A percentile compares a stretch with the other conserved stretches of the same genome.
phyloP scores from a whole-genome alignment of 306 rosid genomes.

The Pueraria montana region DNA sequence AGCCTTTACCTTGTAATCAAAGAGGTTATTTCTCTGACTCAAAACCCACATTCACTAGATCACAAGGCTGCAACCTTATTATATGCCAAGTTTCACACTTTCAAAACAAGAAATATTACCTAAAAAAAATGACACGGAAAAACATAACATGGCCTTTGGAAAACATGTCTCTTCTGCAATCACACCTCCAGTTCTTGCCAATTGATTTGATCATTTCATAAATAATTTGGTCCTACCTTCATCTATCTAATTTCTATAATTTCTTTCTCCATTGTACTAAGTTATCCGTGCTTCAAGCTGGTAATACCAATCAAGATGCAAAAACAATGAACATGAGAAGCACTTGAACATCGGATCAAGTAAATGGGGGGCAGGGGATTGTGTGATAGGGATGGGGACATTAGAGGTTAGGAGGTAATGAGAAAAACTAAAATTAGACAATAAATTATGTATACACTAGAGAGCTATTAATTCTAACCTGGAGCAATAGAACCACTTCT shows the following conservation, averaged over 20 bases:
- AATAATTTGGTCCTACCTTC: background rate
- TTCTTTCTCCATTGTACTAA: background rate
- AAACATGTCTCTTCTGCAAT: background rate
- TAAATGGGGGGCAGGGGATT: background rate
- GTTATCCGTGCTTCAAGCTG: background rate
- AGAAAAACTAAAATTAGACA: constrained; percentile 10
- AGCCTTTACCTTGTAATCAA: background rate
- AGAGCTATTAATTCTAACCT: constrained; percentile 60
- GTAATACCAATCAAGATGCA: constrained; percentile 24
- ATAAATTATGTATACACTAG: constrained; percentile 2
- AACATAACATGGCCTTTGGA: background rate
- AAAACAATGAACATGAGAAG: constrained; percentile 1
- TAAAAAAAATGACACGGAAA: background rate
- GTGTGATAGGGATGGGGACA: background rate
- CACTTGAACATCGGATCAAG: constrained; percentile 18
- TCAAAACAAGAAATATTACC: background rate
- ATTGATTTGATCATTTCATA: background rate
- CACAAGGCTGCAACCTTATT: background rate
- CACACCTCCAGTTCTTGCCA: background rate
- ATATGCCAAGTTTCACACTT: background rate
- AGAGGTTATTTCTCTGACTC: background rate
- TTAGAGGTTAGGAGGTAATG: background rate
- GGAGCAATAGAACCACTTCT: constrained; percentile 85
- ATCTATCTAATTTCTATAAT: background rate
- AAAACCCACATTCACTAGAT: background rate